phyloP scores from a whole-genome alignment of 1,139 yeast species.

The Geotrichum histeridarum region DNA sequence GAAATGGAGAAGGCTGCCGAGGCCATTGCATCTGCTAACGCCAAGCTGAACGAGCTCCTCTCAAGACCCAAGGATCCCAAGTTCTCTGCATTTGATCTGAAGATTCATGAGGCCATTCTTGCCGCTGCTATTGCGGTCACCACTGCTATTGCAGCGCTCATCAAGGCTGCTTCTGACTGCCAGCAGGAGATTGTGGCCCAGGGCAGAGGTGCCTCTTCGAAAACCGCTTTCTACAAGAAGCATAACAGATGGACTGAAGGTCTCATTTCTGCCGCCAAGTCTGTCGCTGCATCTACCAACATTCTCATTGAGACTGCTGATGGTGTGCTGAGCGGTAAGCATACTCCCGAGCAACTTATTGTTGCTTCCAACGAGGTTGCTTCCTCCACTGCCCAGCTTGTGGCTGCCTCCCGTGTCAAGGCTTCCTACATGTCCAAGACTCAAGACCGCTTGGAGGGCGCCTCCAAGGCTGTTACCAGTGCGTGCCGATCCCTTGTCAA shows the following conservation, averaged over 20 bases:
- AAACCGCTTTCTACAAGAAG: slow-evolving; percentile 77
- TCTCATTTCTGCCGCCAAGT: slow-evolving; percentile 81
- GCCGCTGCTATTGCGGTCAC: slow-evolving; percentile 75
- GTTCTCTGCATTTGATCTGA: slow-evolving; percentile 55
- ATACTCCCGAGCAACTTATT: slow-evolving; percentile 76
- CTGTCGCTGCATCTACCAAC: slow-evolving; percentile 81
- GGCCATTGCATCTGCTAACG: slow-evolving; percentile 62
- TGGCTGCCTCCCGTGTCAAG: slow-evolving; percentile 87
- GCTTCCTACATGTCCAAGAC: slow-evolving; percentile 72
- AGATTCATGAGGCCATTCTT: slow-evolving; percentile 72
- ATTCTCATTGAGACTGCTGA: slow-evolving; percentile 78
- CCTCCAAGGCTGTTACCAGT: slow-evolving; percentile 61
- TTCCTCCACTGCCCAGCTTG: slow-evolving; percentile 88
- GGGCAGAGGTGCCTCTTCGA: slow-evolving; percentile 61
- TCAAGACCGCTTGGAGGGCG: slow-evolving; percentile 67
- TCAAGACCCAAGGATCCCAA: slow-evolving; percentile 48
- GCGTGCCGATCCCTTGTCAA: slow-evolving; percentile 72
- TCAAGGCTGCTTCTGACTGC: slow-evolving; percentile 72
- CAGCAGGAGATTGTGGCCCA: slow-evolving; percentile 76
- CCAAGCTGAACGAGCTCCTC: slow-evolving; percentile 53
- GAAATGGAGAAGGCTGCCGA: slow-evolving; percentile 71
- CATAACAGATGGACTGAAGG: slow-evolving; percentile 96
- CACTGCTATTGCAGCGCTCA: slow-evolving; percentile 67
- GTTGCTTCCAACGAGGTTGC: slow-evolving; percentile 92
- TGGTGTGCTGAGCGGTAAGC: slow-evolving; percentile 61